Evolutionary conservation across 2,329 filamentous ascomycete genomes (phyloP).

Genomic region (Botryotinia narcissicola): DNA sequence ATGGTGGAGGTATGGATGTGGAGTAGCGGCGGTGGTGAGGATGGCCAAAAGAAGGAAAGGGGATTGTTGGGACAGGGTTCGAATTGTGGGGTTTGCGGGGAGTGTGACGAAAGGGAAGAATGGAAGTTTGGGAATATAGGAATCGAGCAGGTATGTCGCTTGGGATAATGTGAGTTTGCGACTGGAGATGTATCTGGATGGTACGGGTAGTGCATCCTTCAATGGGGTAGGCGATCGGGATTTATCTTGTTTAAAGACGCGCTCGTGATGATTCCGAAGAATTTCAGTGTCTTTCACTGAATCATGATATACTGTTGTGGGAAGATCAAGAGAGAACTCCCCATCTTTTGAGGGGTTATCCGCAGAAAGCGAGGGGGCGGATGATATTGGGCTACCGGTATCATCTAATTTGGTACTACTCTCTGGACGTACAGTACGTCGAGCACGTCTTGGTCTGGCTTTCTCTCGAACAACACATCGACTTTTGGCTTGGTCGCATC

Average conservation of each 20-base stretch:
- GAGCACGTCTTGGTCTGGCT: conserved; percentile 34
- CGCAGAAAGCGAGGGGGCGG: not conserved
- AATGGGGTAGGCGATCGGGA: conserved; percentile 1
- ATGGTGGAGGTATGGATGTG: conserved; percentile 30
- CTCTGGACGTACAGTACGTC: conserved; percentile 19
- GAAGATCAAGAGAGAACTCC: conserved; percentile 34
- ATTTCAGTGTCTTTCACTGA: conserved; percentile 25
- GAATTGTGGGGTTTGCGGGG: conserved; percentile 28
- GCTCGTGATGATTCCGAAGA: conserved; percentile 31
- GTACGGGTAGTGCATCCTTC: not conserved
- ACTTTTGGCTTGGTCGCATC: conserved; percentile 32
- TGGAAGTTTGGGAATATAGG: conserved; percentile 24
- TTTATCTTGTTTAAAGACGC: conserved; percentile 26
- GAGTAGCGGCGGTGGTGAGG: conserved; percentile 31
- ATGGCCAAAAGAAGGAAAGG: conserved; percentile 36
- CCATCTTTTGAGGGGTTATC: conserved; percentile 12
- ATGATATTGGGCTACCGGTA: not conserved
- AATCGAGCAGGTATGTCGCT: conserved; percentile 30
- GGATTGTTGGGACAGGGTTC: conserved; percentile 29
- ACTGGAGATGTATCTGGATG: conserved; percentile 24
- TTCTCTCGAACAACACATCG: conserved; percentile 35
- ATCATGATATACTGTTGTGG: conserved; percentile 27
- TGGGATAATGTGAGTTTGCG: conserved; percentile 30
- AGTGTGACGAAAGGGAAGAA: conserved; percentile 36
- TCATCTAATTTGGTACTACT: not conserved